These are phyloP conservation scores for Curvularia sp. DNA, from an alignment of 2,329 filamentous ascomycete species.

Conservation along the genomic window DNA sequence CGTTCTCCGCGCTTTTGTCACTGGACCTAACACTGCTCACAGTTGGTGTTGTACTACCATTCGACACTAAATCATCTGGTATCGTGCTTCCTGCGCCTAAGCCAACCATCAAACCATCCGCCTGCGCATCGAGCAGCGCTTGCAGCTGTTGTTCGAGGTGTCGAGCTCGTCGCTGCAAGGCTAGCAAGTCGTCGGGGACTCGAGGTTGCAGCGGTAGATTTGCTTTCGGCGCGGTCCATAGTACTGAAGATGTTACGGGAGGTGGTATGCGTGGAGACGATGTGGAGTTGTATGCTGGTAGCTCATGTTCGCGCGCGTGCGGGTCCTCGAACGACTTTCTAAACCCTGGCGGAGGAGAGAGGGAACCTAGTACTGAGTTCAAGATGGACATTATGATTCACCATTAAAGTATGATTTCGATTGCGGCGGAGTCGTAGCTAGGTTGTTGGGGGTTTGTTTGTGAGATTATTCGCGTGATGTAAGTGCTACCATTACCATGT, in stretches of 20 bases:
- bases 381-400: conserved; percentile 41
- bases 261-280: conserved; percentile 46
- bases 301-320: conserved; percentile 46
- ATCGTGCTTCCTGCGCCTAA: conserved; percentile 48
- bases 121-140: conserved; percentile 66
- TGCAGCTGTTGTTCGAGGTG: conserved; percentile 66
- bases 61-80: conserved; percentile 56
- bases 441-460: conserved; percentile 9
- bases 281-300: conserved; percentile 43
- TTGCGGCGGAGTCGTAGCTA: conserved; percentile 1
- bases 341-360: conserved; percentile 46
- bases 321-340: conserved; percentile 47
- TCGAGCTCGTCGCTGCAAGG: conserved; percentile 60
- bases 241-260: conserved; percentile 43
- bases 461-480: conserved; percentile 34
- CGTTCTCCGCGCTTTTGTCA: conserved; percentile 32
- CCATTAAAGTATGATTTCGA: background rate
- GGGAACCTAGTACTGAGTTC: conserved; percentile 47
- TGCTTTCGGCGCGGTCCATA: conserved; percentile 41
- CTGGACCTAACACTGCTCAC: conserved; percentile 50
- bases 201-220: conserved; percentile 36
- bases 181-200: conserved; percentile 55
- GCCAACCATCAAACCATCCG: conserved; percentile 62
- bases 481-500: conserved; percentile 35
- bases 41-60: conserved; percentile 60